phyloP scores from a whole-genome alignment of 2,329 filamentous ascomycete genomes.

The Nigrograna mackinnonii region DNA sequence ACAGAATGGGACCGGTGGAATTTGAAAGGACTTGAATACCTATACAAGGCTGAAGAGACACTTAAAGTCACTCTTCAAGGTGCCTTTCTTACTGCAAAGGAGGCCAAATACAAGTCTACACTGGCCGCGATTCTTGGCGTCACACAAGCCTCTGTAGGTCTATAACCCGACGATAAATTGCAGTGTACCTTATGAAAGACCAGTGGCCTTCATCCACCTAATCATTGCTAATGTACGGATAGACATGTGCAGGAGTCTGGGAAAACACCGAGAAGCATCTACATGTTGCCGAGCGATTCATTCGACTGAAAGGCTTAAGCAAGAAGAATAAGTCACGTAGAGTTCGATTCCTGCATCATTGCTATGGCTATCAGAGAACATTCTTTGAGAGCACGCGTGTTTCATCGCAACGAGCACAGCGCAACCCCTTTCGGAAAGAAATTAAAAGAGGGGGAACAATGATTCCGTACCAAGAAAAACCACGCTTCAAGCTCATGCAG shows the following conservation, averaged over 20 bases:
- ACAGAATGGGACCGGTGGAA: constrained; percentile 34
- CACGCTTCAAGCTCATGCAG: not conserved
- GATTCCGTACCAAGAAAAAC: no score
- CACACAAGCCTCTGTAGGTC: no score
- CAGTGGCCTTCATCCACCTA: no score
- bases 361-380: no score
- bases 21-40: constrained; percentile 32
- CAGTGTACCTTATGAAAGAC: no score
- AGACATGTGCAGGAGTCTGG: constrained; percentile 34
- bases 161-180: no score
- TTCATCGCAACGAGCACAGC: no score
- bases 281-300: constrained; percentile 49
- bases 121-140: no score
- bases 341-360: constrained; percentile 50
- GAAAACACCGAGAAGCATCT: constrained; percentile 44
- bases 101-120: constrained; percentile 51
- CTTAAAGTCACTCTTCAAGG: constrained; percentile 37
- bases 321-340: constrained; percentile 47
- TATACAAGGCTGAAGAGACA: constrained; percentile 34
- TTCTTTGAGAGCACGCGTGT: no score
- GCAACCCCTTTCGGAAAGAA: no score
- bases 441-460: no score
- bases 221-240: no score
- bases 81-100: constrained; percentile 38
- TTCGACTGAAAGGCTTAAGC: constrained; percentile 43